Evolutionary conservation across 352 stramenopile species (phyloP).

Genomic region (Phytophthora syringae): DNA sequence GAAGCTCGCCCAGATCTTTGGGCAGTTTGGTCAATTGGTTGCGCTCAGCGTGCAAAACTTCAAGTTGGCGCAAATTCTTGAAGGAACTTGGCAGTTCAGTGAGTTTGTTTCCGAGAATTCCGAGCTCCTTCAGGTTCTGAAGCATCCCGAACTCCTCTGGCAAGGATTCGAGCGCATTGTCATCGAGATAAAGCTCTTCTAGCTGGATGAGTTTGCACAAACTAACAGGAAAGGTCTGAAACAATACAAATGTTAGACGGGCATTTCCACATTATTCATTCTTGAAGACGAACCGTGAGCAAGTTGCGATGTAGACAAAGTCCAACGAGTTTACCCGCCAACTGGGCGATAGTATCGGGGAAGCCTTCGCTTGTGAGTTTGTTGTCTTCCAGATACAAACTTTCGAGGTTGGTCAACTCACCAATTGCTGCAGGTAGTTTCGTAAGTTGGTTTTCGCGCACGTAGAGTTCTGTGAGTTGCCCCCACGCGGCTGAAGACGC

Average conservation of each 20-base stretch:
- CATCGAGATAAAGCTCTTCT: conserved; percentile 88
- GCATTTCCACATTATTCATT: neutral
- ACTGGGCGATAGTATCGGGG: conserved; percentile 51
- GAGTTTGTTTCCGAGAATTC: conserved; percentile 77
- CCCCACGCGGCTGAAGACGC: conserved; percentile 31
- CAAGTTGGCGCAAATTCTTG: conserved; percentile 65
- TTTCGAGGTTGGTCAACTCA: conserved; percentile 71
- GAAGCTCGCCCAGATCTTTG: conserved; percentile 74
- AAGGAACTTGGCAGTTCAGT: conserved; percentile 71
- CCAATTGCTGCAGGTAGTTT: conserved; percentile 58
- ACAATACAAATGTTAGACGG: conserved; percentile 4
- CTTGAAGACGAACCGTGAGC: conserved; percentile 53
- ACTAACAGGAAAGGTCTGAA: conserved; percentile 62
- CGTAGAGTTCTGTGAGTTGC: conserved; percentile 83
- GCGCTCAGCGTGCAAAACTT: conserved; percentile 84
- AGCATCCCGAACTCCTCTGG: conserved; percentile 79
- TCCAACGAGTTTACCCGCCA: conserved; percentile 56
- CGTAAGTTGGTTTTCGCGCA: conserved; percentile 79
- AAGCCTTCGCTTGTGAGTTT: conserved; percentile 68
- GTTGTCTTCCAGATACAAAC: conserved; percentile 90
- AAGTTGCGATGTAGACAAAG: conserved; percentile 86
- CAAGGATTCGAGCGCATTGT: conserved; percentile 69
- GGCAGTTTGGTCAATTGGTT: conserved; percentile 80
- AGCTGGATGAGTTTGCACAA: conserved; percentile 71
- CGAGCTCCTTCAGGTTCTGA: conserved; percentile 79